Conservation (phyloP, 495 filamentous ascomycete species). For the Xylaria palmicola region DNA sequence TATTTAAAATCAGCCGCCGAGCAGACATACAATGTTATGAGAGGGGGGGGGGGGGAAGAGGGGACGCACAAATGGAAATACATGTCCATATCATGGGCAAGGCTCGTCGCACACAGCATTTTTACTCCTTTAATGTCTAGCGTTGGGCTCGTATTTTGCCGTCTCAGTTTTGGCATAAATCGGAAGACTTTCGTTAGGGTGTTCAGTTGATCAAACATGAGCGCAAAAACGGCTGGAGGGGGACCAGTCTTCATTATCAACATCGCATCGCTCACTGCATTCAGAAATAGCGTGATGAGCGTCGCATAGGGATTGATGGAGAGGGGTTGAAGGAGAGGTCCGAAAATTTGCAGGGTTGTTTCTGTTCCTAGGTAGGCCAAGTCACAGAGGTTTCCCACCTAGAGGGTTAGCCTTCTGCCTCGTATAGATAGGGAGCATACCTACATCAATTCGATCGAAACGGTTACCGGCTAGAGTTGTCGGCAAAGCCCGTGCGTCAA, state of each 20-base stretch:
- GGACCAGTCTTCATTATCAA: too few species aligned
- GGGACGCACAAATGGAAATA: slow-evolving; percentile 3
- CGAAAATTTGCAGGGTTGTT: not conserved
- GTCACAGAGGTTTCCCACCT: not conserved
- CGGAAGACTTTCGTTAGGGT: not conserved
- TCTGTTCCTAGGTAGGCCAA: not conserved
- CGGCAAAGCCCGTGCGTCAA: not conserved
- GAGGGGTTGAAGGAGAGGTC: not conserved
- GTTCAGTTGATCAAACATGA: not conserved
- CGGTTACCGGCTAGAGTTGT: not conserved
- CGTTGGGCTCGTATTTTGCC: not conserved
- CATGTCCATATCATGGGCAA: slow-evolving; percentile 1
- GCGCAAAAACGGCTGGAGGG: not conserved
- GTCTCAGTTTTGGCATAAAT: not conserved
- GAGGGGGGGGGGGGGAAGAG: too few species aligned
- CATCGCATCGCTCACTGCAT: not conserved
- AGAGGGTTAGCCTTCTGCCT: not conserved
- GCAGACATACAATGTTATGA: not conserved
- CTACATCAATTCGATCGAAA: slow-evolving; percentile 5
- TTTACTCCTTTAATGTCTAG: slow-evolving; percentile 5
- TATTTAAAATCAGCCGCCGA: too few species aligned
- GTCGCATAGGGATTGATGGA: slow-evolving; percentile 4
- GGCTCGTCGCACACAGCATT: not conserved
- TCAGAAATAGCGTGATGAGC: not conserved
- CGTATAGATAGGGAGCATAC: not conserved